Evolutionary conservation across 2,329 filamentous ascomycete species (phyloP).

Genomic region (Xylariaceae sp.): DNA sequence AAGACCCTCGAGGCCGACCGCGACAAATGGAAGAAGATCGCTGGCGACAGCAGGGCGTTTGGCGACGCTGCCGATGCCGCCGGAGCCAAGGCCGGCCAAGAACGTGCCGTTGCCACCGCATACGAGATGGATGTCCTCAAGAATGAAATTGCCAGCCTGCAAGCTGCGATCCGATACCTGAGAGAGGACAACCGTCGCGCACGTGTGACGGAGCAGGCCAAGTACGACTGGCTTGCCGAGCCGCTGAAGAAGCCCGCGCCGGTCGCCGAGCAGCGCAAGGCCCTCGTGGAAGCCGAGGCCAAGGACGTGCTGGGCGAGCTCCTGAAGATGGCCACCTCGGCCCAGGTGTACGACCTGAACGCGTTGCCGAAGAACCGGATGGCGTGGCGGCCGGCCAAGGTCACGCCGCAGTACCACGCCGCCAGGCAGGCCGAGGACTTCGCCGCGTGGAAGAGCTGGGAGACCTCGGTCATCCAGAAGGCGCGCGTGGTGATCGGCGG

Average conservation of each 20-base stretch:
- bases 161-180: conserved; percentile 68
- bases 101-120: conserved; percentile 69
- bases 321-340: conserved; percentile 60
- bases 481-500: conserved; percentile 42
- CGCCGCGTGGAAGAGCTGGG: conserved; percentile 63
- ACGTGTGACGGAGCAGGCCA: conserved; percentile 57
- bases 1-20: conserved; percentile 66
- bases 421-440: conserved; percentile 68
- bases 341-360: conserved; percentile 62
- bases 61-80: conserved; percentile 50
- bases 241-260: conserved; percentile 56
- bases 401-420: conserved; percentile 67
- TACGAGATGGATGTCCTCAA: conserved; percentile 74
- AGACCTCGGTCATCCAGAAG: conserved; percentile 57
- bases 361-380: conserved; percentile 61
- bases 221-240: conserved; percentile 65
- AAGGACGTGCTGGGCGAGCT: conserved; percentile 67
- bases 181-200: conserved; percentile 68
- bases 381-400: conserved; percentile 66
- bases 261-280: conserved; percentile 62
- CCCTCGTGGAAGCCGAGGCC: conserved; percentile 61
- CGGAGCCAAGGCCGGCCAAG: conserved; percentile 60
- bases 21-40: conserved; percentile 73
- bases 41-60: conserved; percentile 61
- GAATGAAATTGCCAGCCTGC: conserved; percentile 65